A percentile compares a stretch with the other conserved stretches of the same genome.
Evolutionary conservation across 2,329 filamentous ascomycete genomes (phyloP).

Genomic region (Cladophialophora carrionii): DNA sequence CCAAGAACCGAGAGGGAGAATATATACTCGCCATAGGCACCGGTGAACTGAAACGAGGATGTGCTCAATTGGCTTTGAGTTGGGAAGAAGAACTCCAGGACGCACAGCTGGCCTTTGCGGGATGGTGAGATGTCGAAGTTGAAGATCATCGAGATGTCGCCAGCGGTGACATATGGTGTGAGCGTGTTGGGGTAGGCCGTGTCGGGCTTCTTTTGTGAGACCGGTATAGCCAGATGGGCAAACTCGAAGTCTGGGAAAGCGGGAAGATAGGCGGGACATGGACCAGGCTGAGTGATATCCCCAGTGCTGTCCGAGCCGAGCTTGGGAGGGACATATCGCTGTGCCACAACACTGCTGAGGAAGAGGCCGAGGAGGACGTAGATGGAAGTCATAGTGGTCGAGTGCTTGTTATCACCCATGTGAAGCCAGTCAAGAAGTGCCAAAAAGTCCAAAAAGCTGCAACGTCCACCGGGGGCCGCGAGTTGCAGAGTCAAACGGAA

Average conservation of each 20-base stretch:
- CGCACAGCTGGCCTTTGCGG: slow-evolving; percentile 62
- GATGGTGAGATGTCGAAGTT: slow-evolving; percentile 67
- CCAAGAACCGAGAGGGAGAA: slow-evolving; percentile 52
- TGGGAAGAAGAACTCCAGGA: slow-evolving; percentile 67
- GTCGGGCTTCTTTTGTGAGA: slow-evolving; percentile 59
- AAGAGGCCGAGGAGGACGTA: slow-evolving; percentile 7
- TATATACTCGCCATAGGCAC: slow-evolving; percentile 55
- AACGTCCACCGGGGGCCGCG: neutral
- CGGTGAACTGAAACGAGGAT: slow-evolving; percentile 59
- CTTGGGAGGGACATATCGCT: slow-evolving; percentile 4
- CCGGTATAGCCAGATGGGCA: slow-evolving; percentile 65
- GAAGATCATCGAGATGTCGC: slow-evolving; percentile 61
- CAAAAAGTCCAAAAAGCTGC: slow-evolving; percentile 8
- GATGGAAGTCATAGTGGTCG: slow-evolving; percentile 8
- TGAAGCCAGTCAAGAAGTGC: neutral
- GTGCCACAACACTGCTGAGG: slow-evolving; percentile 3
- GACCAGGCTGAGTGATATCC: slow-evolving; percentile 10
- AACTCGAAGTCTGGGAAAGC: slow-evolving; percentile 53
- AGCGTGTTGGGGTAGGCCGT: slow-evolving; percentile 58
- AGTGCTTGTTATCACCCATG: neutral
- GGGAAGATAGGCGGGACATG: slow-evolving; percentile 52
- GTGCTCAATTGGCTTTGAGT: slow-evolving; percentile 59
- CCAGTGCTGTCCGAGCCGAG: neutral
- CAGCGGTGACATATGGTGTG: slow-evolving; percentile 48
- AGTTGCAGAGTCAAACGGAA: neutral